These are phyloP conservation scores for Didymella glomerata DNA, from an alignment of 2,329 filamentous ascomycete species.

Conservation along the genomic window DNA sequence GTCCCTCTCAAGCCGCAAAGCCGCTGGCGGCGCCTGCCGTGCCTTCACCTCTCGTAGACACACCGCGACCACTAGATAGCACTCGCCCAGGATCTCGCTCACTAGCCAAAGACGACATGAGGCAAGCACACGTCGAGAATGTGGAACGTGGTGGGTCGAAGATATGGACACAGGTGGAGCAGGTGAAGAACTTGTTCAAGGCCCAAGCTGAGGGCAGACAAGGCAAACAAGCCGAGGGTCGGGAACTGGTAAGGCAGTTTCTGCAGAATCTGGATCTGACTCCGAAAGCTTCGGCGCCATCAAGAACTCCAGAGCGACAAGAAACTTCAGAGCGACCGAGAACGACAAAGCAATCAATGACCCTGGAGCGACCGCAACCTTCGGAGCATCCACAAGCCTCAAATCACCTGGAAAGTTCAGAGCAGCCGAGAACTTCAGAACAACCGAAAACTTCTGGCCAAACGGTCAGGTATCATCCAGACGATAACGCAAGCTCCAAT, in stretches of 20 bases:
- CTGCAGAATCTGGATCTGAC: neutral
- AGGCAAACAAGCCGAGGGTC: neutral
- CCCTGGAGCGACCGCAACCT: too few relatives aligned
- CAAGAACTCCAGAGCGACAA: too few relatives aligned
- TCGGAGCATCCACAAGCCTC: too few relatives aligned
- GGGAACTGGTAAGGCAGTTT: neutral
- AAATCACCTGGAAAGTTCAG: too few relatives aligned
- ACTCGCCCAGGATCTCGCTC: neutral
- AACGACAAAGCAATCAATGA: too few relatives aligned
- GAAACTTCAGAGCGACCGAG: too few relatives aligned
- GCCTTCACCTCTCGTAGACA: neutral
- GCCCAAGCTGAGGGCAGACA: neutral
- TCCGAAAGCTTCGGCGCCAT: neutral
- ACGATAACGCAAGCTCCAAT: neutral
- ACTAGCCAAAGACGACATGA: neutral
- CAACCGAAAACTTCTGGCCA: neutral
- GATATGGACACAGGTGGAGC: neutral
- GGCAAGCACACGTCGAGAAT: neutral
- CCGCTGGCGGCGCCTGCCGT: neutral
- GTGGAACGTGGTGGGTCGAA: neutral
- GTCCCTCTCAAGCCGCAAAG: neutral
- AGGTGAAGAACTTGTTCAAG: neutral
- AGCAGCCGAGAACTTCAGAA: neutral
- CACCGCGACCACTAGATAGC: neutral
- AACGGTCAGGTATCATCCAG: neutral